Percentiles rank a stretch among this genome's conserved stretches.
phyloP scores from a whole-genome alignment of 2,329 filamentous ascomycete genomes.

The Magnaporthiopsis poae region DNA sequence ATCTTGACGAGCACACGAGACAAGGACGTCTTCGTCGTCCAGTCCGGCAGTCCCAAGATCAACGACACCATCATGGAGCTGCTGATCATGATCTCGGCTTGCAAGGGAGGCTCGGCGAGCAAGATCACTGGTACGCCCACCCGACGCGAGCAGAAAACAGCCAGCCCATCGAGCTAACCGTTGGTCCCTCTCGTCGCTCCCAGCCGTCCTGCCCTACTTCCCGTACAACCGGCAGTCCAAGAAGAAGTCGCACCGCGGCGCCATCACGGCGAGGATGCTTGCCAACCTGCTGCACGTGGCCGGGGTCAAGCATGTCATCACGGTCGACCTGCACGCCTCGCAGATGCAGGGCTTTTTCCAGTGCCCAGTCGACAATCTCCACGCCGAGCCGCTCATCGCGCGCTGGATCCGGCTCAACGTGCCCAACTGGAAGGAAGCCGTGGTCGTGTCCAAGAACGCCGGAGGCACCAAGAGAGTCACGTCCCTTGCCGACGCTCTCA shows the following conservation, averaged over 20 bases:
- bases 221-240: constrained; percentile 99
- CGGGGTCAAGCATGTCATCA: constrained; percentile 94
- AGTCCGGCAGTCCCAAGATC: constrained; percentile 90
- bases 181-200: background rate
- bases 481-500: constrained; percentile 85
- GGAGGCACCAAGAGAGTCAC: constrained; percentile 96
- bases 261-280: constrained; percentile 93
- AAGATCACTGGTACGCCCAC: constrained; percentile 74
- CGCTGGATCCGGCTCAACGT: constrained; percentile 92
- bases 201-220: constrained; percentile 86
- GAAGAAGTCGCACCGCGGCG: constrained; percentile 93
- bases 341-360: constrained; percentile 99
- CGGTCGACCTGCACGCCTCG: constrained; percentile 89
- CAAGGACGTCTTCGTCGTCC: constrained; percentile 97
- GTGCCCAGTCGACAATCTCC: constrained; percentile 92
- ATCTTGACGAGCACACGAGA: constrained; percentile 75
- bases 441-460: constrained; percentile 96
- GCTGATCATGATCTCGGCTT: constrained; percentile 97
- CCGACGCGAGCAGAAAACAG: background rate
- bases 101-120: constrained; percentile 93
- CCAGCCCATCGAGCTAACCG: background rate
- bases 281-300: constrained; percentile 89
- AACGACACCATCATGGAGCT: constrained; percentile 99
- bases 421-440: constrained; percentile 75
- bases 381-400: constrained; percentile 88